Evolutionary conservation across 495 filamentous ascomycete genomes (phyloP), one percentile per base, ranked within the genome.

Genomic region (Talaromyces wortmannii): DNA sequence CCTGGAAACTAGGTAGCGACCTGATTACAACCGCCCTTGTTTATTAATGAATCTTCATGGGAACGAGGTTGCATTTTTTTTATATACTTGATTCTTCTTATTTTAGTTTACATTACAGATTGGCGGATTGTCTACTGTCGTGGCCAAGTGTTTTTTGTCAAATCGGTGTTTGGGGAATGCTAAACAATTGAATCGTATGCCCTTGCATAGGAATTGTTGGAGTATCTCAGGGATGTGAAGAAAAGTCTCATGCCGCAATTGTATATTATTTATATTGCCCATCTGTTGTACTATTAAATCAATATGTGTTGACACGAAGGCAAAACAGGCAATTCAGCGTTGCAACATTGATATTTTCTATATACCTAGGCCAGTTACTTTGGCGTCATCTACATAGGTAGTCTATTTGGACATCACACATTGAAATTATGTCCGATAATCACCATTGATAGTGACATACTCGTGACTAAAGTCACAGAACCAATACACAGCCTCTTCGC

Each of bases 381-480:
- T 48, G 45, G 45, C n/a, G 18, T 43, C n/a, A 11, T 43, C 40
- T 43, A n/a, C n/a, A n/a, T n/a, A n/a, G n/a, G n/a, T n/a, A 23
- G 23, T 23, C 23, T 23, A 23, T 23, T 23, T 16, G 44, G 44
- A n/a, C 44, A 46, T 46, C 15, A 7, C 2, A 29, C 3, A 31
- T 52, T 10, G 4, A 31, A 23, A 48, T 70, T 60, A 92, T 55
- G 90, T 94, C 59, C 90, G 74, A 73, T 96, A 96, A 69, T 96
- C 90, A 47, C 88, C 90, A 69, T 96, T 95, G 64, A 95, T 96
- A 36, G 90, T 95, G 43, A 87, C 90, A 76, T 94, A 98, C 74
- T 97, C 94, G 68, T 97, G 94, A 71, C 91, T 96, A 71, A 96
- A 95, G 74, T 97, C 94, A 69, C 94, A 97, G 59, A 92, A 96